Conservation (phyloP, 371 early-diverging fungal species). For the Mortierella sp. region DNA sequence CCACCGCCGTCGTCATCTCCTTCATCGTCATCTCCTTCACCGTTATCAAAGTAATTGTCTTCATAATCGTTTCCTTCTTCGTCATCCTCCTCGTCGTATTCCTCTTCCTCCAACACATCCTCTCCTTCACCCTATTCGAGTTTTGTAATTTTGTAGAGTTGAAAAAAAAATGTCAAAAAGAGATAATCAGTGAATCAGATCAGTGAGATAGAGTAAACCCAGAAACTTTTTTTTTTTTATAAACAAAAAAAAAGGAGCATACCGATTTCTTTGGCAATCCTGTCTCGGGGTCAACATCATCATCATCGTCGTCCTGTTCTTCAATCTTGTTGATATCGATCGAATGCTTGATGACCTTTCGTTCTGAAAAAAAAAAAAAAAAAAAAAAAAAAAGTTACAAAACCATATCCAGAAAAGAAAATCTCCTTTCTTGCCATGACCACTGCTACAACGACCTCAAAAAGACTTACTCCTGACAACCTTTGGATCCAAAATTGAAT, state of each 20-base stretch:
- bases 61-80: slow-evolving; percentile 42
- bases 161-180: too few species aligned
- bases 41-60: slow-evolving; percentile 40
- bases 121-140: slow-evolving; percentile 31
- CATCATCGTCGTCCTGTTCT: not conserved
- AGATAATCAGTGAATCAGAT: too few species aligned
- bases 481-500: slow-evolving; percentile 44
- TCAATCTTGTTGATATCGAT: slow-evolving; percentile 8
- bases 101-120: slow-evolving; percentile 35
- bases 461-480: slow-evolving; percentile 30
- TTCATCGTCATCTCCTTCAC: slow-evolving; percentile 42
- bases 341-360: slow-evolving; percentile 18
- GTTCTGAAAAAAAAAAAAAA: slow-evolving; percentile 12
- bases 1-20: slow-evolving; percentile 34
- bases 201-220: not conserved
- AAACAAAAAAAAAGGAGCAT: not conserved
- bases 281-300: not conserved
- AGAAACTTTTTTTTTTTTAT: not conserved
- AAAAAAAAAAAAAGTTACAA: not conserved
- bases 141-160: too few species aligned
- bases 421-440: not conserved
- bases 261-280: slow-evolving; percentile 28
- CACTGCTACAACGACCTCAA: not conserved
- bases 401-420: not conserved
- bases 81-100: slow-evolving; percentile 42